These are phyloP conservation scores for Microsporum ferrugineum DNA, from an alignment of 2,329 filamentous ascomycete genomes.

Conservation along the genomic window DNA sequence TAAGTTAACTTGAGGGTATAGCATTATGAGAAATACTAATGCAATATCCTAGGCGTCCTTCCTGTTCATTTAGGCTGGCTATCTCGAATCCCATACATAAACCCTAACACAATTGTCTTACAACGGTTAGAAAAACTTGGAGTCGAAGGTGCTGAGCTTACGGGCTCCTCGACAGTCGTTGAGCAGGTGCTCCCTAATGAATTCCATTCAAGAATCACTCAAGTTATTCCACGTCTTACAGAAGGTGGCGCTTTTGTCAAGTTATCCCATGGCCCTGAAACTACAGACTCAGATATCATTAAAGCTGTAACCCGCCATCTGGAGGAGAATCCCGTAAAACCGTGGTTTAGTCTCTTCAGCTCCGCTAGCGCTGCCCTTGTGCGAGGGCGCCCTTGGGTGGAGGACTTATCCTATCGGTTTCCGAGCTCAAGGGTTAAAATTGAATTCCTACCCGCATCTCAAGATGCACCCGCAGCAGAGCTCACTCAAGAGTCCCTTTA, in stretches of 20 bases:
- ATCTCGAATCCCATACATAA: conserved; percentile 41
- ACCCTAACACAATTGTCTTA: conserved; percentile 36
- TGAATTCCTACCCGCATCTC: conserved; percentile 66
- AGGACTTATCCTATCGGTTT: conserved; percentile 67
- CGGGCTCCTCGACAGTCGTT: conserved; percentile 46
- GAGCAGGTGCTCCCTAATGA: conserved; percentile 52
- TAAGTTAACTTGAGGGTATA: conserved; percentile 32
- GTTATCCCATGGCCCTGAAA: conserved; percentile 48
- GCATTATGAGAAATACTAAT: not conserved
- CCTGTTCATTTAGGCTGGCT: conserved; percentile 63
- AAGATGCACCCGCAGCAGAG: conserved; percentile 62
- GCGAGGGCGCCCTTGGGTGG: conserved; percentile 79
- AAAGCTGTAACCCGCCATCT: conserved; percentile 52
- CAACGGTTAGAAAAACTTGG: conserved; percentile 41
- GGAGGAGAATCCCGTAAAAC: conserved; percentile 58
- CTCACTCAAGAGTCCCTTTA: conserved; percentile 80
- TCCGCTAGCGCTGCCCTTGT: conserved; percentile 62
- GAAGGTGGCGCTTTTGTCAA: conserved; percentile 93
- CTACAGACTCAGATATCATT: conserved; percentile 46
- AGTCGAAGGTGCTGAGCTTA: conserved; percentile 40
- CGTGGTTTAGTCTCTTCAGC: conserved; percentile 81
- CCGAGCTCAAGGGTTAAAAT: conserved; percentile 66
- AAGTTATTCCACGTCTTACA: conserved; percentile 73
- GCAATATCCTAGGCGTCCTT: conserved; percentile 55
- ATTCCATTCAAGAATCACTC: conserved; percentile 57